Percentiles rank a stretch among this genome's conserved stretches.
Evolutionary conservation across 768 basidiomycete species (phyloP).

Genomic region (Jaapia argillacea): DNA sequence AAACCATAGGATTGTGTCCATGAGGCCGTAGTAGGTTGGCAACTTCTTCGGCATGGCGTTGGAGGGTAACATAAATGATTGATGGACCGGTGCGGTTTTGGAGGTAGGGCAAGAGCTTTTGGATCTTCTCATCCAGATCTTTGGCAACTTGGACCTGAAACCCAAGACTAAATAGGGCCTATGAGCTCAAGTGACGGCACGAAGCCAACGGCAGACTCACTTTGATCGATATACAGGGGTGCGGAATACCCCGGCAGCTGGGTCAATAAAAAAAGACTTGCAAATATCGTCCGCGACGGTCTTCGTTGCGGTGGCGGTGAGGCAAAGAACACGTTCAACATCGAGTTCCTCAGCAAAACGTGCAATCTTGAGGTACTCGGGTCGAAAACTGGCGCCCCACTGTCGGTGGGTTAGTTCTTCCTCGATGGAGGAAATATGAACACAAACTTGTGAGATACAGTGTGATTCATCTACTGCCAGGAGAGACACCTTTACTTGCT

Average conservation of each 20-base stretch:
- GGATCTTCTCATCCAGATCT: constrained; percentile 24
- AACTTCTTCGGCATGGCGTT: constrained; percentile 30
- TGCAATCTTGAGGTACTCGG: constrained; percentile 29
- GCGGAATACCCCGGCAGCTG: constrained; percentile 27
- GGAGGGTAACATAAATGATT: constrained; percentile 37
- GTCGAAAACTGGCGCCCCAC: constrained; percentile 36
- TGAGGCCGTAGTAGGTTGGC: constrained; percentile 16
- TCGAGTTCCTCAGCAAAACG: constrained; percentile 34
- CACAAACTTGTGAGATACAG: constrained; percentile 30
- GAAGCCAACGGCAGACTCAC: constrained; percentile 14
- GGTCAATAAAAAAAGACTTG: constrained; percentile 30
- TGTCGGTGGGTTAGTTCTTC: constrained; percentile 3
- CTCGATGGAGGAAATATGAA: not conserved
- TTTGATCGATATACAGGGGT: constrained; percentile 35
- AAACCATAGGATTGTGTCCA: constrained; percentile 22
- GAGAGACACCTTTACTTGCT: constrained; percentile 29
- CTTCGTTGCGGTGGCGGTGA: constrained; percentile 36
- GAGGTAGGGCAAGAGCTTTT: constrained; percentile 25
- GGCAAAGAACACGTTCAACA: constrained; percentile 33
- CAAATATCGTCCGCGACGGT: constrained; percentile 34
- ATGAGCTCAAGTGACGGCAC: not conserved
- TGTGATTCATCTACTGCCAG: constrained; percentile 42
- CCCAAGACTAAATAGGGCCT: constrained; percentile 19
- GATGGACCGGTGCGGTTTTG: constrained; percentile 26
- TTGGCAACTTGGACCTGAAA: constrained; percentile 23